Conservation (phyloP, 768 basidiomycete genomes). For the Termitomyces sp. region DNA sequence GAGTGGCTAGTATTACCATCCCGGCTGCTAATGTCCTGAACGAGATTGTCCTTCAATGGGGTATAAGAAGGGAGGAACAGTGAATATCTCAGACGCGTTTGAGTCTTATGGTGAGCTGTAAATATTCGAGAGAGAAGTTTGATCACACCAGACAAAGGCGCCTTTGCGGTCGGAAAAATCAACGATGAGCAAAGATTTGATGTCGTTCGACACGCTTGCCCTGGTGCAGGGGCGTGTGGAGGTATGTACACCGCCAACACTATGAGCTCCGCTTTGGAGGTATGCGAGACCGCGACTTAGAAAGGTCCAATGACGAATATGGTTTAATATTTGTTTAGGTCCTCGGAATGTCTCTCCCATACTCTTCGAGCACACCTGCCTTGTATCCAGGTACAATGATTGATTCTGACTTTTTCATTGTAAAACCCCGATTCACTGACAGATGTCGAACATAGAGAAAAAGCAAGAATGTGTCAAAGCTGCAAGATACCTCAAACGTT, state of each 20-base stretch:
- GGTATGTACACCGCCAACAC: conserved; percentile 92
- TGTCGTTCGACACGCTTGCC: conserved; percentile 81
- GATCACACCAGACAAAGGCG: conserved; percentile 39
- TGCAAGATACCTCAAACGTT: conserved; percentile 66
- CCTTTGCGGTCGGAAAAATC: conserved; percentile 71
- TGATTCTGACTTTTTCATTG: background rate
- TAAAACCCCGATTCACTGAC: background rate
- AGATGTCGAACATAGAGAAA: conserved; percentile 48
- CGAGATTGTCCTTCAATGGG: conserved; percentile 77
- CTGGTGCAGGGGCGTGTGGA: conserved; percentile 79
- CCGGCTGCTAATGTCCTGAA: background rate
- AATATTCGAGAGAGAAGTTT: background rate
- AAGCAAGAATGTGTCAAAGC: conserved; percentile 76
- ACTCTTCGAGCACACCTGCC: conserved; percentile 76
- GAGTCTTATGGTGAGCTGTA: conserved; percentile 67
- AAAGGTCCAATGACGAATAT: background rate
- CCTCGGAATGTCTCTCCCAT: conserved; percentile 81
- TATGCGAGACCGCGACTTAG: conserved; percentile 4
- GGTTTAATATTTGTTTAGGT: conserved; percentile 25
- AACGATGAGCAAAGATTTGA: conserved; percentile 77
- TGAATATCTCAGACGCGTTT: conserved; percentile 81
- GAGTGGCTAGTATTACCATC: conserved; percentile 18
- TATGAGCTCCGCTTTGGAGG: conserved; percentile 80
- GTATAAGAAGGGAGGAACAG: conserved; percentile 70
- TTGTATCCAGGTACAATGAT: conserved; percentile 48